Evolutionary conservation across 768 basidiomycete genomes (phyloP), one percentile per base, ranked within the genome.

Genomic region (Termitomyces sp.): DNA sequence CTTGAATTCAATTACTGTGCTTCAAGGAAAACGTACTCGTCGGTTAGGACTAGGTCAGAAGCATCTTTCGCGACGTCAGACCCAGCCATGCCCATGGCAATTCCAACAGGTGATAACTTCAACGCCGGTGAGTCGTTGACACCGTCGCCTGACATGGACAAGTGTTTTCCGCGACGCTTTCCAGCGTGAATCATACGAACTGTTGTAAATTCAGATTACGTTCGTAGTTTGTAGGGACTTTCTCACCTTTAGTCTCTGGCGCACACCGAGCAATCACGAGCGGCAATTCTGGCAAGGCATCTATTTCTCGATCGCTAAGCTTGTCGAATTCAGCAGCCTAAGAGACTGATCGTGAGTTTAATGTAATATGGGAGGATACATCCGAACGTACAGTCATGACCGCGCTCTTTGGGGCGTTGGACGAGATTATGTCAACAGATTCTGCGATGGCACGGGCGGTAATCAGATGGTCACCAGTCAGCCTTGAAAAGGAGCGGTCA

Each of bases 111-210:
- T 9, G 80, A 75, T 16, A 80, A 72, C 64, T 81, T 81, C 55
- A 84, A 72, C 0, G 82, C 78, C 32, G 83, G 82, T 3, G 79
- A 77, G 61, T 85, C 84, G 66, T 84, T 85, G 54, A 84, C 82
- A 51, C 82, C 82, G 56, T 78, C 79, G 18, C 81, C 81, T 18
- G 80, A 80, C 80, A 84, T 84, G 7, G 80, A 80, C 54, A 80
- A 67, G 62, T 76, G 77, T 48, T 78, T 76, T 53, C 76, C 77
- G 35, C 83, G 72, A 33, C 83, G 74, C 62, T 83, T 81, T 7
- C 82, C 77, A 14, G 82, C 83, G 56, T 83, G 78, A 46, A 84
- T 81, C 81, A 81, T 83, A 22, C 75, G 73, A 6, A 79, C 77
- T 70, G 13, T 30, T 35, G 20, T 10, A 13, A 22, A 2, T 12